A percentile compares a stretch with the other conserved stretches of the same genome.
phyloP scores from a whole-genome alignment of 2,329 filamentous ascomycete genomes.

The Alternaria metachromatica region DNA sequence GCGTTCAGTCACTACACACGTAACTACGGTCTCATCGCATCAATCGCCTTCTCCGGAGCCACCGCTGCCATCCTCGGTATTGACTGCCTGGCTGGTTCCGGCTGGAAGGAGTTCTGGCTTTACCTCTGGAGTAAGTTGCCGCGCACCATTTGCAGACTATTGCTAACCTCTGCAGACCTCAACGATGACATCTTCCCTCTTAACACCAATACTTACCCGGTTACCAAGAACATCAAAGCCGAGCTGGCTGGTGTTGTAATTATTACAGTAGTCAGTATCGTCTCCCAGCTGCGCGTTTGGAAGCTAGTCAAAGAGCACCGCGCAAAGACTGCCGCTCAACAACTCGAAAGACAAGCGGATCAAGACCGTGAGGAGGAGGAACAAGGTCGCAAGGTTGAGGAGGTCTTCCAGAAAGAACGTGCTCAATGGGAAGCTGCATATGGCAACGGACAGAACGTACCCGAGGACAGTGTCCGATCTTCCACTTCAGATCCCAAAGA shows the following conservation, averaged over 20 bases:
- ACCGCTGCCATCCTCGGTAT: slow-evolving; percentile 82
- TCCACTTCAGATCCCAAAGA: slow-evolving; percentile 44
- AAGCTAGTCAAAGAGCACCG: slow-evolving; percentile 70
- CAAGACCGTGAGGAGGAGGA: slow-evolving; percentile 72
- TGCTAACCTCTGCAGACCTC: slow-evolving; percentile 57
- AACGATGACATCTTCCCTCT: slow-evolving; percentile 81
- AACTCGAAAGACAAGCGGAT: slow-evolving; percentile 62
- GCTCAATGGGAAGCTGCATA: slow-evolving; percentile 80
- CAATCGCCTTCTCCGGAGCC: slow-evolving; percentile 81
- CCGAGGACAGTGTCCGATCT: slow-evolving; percentile 60
- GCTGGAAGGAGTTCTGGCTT: slow-evolving; percentile 94
- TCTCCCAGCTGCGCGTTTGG: slow-evolving; percentile 89
- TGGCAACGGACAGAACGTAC: slow-evolving; percentile 61
- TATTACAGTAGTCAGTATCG: slow-evolving; percentile 74
- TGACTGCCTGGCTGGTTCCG: slow-evolving; percentile 88
- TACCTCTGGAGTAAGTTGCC: slow-evolving; percentile 76
- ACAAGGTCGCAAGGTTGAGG: slow-evolving; percentile 71
- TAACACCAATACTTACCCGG: slow-evolving; percentile 76
- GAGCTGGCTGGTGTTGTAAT: slow-evolving; percentile 82
- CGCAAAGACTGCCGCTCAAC: slow-evolving; percentile 54
- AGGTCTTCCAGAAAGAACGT: slow-evolving; percentile 66
- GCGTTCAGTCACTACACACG: slow-evolving; percentile 77
- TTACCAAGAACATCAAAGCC: slow-evolving; percentile 85
- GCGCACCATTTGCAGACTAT: slow-evolving; percentile 1
- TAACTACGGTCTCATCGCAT: slow-evolving; percentile 76